These are phyloP conservation scores for Aureobasidium sp. DNA, from an alignment of 2,329 filamentous ascomycete genomes.

Conservation along the genomic window DNA sequence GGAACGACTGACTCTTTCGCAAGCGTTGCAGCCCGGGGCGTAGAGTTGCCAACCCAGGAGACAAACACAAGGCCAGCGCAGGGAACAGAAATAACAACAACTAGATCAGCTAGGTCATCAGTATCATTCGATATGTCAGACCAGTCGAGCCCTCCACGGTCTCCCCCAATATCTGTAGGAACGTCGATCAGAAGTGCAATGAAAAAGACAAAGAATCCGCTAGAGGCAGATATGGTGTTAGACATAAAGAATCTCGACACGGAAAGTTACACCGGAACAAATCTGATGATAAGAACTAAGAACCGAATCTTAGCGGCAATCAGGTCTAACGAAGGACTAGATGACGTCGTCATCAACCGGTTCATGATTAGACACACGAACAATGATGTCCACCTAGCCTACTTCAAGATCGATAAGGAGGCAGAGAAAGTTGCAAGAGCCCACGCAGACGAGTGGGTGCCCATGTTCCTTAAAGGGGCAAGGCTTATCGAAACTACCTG, in stretches of 20 bases:
- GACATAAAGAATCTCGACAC: slow-evolving; percentile 6
- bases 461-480: not conserved
- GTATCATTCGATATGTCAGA: not conserved
- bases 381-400: not conserved
- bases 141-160: not conserved
- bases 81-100: too few relatives aligned
- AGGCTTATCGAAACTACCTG: slow-evolving; percentile 6
- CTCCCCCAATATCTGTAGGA: not conserved
- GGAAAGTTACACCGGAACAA: not conserved
- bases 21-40: not conserved
- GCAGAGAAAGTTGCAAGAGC: slow-evolving; percentile 4
- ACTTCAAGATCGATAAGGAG: slow-evolving; percentile 8
- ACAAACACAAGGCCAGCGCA: too few relatives aligned
- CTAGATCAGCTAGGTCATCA: too few relatives aligned
- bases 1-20: not conserved
- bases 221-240: slow-evolving; percentile 3
- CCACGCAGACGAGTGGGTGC: not conserved
- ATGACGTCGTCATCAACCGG: not conserved
- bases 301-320: not conserved
- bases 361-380: slow-evolving; percentile 8
- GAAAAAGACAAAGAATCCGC: not conserved
- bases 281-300: not conserved
- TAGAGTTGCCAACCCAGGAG: too few relatives aligned
- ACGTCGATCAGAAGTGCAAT: slow-evolving; percentile 9
- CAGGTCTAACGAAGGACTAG: slow-evolving; percentile 3